Evolutionary conservation across 345 rosid genomes (phyloP).

Genomic region (Camelina hispida): DNA sequence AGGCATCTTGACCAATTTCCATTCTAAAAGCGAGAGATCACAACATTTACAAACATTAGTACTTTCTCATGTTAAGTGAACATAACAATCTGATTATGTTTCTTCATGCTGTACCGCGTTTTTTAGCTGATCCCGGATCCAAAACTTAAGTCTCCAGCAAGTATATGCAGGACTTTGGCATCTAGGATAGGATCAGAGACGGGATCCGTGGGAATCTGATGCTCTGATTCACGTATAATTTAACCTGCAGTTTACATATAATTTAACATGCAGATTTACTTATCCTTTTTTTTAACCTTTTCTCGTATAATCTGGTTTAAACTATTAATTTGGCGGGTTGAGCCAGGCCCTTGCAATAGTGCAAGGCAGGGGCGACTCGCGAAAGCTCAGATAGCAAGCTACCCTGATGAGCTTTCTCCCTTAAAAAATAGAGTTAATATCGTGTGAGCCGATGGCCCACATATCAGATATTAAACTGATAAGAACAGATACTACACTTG

Average conservation of each 20-base stretch:
- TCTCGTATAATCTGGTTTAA: constrained; percentile 31
- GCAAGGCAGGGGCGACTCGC: constrained; percentile 40
- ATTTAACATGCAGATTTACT: not conserved
- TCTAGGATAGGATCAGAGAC: constrained; percentile 89
- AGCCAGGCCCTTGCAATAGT: constrained; percentile 42
- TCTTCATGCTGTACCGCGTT: constrained; percentile 63
- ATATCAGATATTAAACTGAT: constrained; percentile 74
- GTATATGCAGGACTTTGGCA: constrained; percentile 83
- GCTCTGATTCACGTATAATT: too few relatives aligned
- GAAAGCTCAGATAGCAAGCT: not conserved
- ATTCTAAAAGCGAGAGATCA: constrained; percentile 55
- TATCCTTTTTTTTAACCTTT: constrained; percentile 54
- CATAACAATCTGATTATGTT: constrained; percentile 20
- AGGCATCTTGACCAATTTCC: constrained; percentile 93
- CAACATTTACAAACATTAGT: constrained; percentile 6
- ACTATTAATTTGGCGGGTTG: constrained; percentile 5
- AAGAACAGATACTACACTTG: constrained; percentile 75
- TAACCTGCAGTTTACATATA: too few relatives aligned
- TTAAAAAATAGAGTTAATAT: constrained; percentile 43
- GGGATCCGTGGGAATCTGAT: constrained; percentile 94
- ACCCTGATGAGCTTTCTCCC: not conserved
- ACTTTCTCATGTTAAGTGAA: constrained; percentile 4
- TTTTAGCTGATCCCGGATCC: constrained; percentile 94
- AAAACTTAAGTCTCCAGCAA: constrained; percentile 89
- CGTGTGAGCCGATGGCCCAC: constrained; percentile 41